Evolutionary conservation across 2,329 filamentous ascomycete genomes (phyloP), one percentile per base, ranked within the genome.

Genomic region (Magnaporthiopsis incrustans): DNA sequence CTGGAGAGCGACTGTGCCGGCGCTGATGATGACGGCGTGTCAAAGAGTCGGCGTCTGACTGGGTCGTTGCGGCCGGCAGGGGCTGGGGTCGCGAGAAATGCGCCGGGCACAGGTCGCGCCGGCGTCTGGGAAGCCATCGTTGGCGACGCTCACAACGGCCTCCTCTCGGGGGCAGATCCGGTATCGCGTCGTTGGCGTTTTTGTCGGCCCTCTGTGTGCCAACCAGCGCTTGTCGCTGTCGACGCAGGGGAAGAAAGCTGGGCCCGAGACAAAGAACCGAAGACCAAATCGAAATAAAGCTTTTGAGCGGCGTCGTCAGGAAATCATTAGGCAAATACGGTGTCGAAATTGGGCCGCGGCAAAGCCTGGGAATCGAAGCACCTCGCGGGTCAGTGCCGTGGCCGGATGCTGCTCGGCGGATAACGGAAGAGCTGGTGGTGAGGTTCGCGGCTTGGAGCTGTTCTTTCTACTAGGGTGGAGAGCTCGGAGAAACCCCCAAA

Each of bases 81-180:
- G 64, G 88, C 89, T 60, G 90, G 90, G 27, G 91, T 94, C 70
- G 89, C 85, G 71, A 92, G 77, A 73, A 88, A 94, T 71, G 88
- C 87, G 78, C 90, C 90, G 59, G 90, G 90, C 60, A 92, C 80
- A 66, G 85, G 85, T 70, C 89, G 86, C 77, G 88, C 82, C 56
- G 90, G 90, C 64, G 90, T 91, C 67, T 80, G 76, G 68, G 84
- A 83, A 62, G 84, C 79, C 85, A 87, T 87, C 66, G 65, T 70
- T 15, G 44, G 44, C 44, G 22, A 10, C 44, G 44, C n/a, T 53
- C 44, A 25, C 44, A 25, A 53, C 2, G 44, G 22, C 14, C 44
- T 18, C 15, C 4, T 25, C 44, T 25, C 22, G 44, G 44, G 18
- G 22, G 7, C 14, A 4, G n/a, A 25, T 25, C n/a, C n/a, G 1